Evolutionary conservation across 345 rosid species (phyloP), one percentile per base, ranked within the genome.

Genomic region (Iberis pinnata): DNA sequence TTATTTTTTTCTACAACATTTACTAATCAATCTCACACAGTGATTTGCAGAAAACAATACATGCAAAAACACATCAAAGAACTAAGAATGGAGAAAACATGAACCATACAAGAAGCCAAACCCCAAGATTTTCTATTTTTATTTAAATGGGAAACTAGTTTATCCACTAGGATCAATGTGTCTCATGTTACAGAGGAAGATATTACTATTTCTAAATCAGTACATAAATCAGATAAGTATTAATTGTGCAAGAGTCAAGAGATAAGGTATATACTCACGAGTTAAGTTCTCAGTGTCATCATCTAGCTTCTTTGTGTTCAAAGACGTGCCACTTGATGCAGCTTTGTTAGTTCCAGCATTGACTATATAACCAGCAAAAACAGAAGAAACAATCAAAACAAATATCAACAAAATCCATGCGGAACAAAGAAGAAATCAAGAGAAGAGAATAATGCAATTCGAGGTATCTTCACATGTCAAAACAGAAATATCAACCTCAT

Each of bases 261-360:
- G 4, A 29, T 29, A 29, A 22, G 6, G 25, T 9, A 38, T 20
- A 7, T 18, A 77, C 99, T 82, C 64, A 88, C 99, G 99, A 65
- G 95, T 13, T 41, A 93, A 81, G 60, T 82, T 93, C 77, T 93
- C 99, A 9, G 88, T 81, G 56, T 88, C 97, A 20, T 93, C 97
- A 64, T 88, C 95, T n/a, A 88, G 95, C 79, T 68, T 83, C 81
- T 84, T 88, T 18, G 99, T 93, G 68, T 93, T 93, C 73, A 93
- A 56, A 43, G 97, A 60, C 50, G 97, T 88, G 64, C 95, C 61
- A 62, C 95, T 88, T 2, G 97, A 88, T 25, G 99, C 95, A 3
- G 99, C 89, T 68, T 68, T 93, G 81, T 93, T 93, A 5, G 85
- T 49, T 50, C 90, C 97, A 70, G 89, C 99, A 75, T 67, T 78